A percentile compares a stretch with the other conserved stretches of the same genome.
Evolutionary conservation across 495 filamentous ascomycete genomes (phyloP).

Genomic region (Clavariopsis aquatica): DNA sequence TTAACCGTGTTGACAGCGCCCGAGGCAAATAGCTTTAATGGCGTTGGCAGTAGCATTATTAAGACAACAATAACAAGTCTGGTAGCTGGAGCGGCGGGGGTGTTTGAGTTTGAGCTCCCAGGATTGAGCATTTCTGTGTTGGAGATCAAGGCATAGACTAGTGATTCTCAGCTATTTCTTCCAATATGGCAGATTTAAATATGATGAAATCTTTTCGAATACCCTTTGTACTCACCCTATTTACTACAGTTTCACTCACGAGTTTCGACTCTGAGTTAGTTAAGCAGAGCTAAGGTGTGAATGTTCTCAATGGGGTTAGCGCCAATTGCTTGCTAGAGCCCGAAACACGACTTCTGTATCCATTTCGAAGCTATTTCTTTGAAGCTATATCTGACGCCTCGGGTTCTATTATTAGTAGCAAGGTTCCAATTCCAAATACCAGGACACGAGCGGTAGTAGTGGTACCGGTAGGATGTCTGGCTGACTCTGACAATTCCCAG

Average conservation of each 20-base stretch:
- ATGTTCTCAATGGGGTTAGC: background rate
- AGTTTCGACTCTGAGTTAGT: no score
- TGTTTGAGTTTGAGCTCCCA: constrained; percentile 42
- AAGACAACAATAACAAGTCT: constrained; percentile 50
- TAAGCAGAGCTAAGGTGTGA: background rate
- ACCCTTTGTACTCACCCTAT: no score
- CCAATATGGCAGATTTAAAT: no score
- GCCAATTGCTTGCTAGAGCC: background rate
- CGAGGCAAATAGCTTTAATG: constrained; percentile 47
- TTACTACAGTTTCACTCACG: no score
- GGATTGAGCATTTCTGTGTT: constrained; percentile 19
- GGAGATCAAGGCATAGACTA: constrained; percentile 14
- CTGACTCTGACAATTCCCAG: background rate
- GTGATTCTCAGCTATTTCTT: no score
- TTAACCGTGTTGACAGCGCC: constrained; percentile 62
- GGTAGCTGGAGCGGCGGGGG: constrained; percentile 49
- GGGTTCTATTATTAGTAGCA: background rate
- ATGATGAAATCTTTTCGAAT: no score
- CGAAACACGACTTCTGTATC: background rate
- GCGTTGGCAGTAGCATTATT: constrained; percentile 49
- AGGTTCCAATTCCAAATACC: background rate
- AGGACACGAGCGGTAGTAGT: background rate
- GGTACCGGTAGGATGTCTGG: no score
- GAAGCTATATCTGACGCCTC: no score
- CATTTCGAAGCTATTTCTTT: no score